Conservation (phyloP, 2,329 filamentous ascomycete genomes). For the Ilyonectria robusta region DNA sequence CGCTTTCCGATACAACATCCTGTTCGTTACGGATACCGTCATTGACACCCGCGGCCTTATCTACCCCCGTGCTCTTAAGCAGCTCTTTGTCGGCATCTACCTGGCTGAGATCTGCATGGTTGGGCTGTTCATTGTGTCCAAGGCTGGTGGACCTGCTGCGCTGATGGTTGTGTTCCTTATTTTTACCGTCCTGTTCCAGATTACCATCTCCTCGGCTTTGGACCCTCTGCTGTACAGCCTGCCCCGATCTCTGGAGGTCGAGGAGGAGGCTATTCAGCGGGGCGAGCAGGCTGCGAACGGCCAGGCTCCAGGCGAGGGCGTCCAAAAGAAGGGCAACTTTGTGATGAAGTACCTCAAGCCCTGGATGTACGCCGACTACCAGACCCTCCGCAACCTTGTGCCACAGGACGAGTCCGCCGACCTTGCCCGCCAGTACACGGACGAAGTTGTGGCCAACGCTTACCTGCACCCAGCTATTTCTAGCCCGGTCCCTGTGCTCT, state of each 20-base stretch:
- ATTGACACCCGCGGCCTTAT: conserved; percentile 91
- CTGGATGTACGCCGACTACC: conserved; percentile 81
- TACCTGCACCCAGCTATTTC: conserved; percentile 81
- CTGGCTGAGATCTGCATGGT: conserved; percentile 84
- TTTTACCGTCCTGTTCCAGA: conserved; percentile 83
- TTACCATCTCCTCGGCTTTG: conserved; percentile 78
- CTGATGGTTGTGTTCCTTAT: conserved; percentile 83
- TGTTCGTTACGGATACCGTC: conserved; percentile 83
- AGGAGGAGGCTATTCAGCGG: conserved; percentile 57
- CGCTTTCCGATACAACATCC: conserved; percentile 87
- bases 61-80: conserved; percentile 90
- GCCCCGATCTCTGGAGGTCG: conserved; percentile 71
- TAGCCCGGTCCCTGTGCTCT: conserved; percentile 74
- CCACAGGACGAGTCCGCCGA: conserved; percentile 67
- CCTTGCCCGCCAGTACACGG: conserved; percentile 70
- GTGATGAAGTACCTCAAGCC: conserved; percentile 78
- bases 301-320: conserved; percentile 31
- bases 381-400: conserved; percentile 77
- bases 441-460: conserved; percentile 74
- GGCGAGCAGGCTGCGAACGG: conserved; percentile 45
- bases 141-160: conserved; percentile 77
- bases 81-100: conserved; percentile 86
- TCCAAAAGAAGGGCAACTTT: conserved; percentile 65
- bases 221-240: conserved; percentile 80
- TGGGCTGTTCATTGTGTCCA: conserved; percentile 82